phyloP scores from a whole-genome alignment of 1,284 basidiomycete genomes.

The Omphalotus olearius region DNA sequence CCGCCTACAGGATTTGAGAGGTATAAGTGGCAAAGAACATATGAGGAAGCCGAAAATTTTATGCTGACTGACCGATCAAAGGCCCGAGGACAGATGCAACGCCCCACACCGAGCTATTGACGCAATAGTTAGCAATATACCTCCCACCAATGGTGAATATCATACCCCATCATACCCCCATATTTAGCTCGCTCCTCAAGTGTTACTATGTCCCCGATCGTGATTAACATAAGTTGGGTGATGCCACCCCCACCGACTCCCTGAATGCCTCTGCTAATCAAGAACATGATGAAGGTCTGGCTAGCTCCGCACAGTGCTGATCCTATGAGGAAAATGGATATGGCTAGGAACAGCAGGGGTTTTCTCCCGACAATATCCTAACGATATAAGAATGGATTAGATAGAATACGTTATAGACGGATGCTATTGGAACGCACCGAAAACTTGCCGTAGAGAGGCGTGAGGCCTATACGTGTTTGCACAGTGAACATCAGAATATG shows the following conservation, averaged over 20 bases:
- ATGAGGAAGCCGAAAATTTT: background rate
- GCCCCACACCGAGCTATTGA: constrained; percentile 45
- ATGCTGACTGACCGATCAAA: constrained; percentile 58
- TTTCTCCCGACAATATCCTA: constrained; percentile 1
- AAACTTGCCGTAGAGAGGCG: constrained; percentile 10
- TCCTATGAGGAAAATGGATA: constrained; percentile 30
- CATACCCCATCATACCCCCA: constrained; percentile 21
- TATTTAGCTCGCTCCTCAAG: background rate
- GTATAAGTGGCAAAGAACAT: background rate
- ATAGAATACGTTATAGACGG: no score
- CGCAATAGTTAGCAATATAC: no score
- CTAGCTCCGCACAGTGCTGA: constrained; percentile 42
- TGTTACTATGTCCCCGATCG: constrained; percentile 26
- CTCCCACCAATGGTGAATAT: no score
- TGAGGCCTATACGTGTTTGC: background rate
- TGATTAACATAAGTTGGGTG: constrained; percentile 27
- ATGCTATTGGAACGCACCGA: background rate
- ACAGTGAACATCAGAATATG: background rate
- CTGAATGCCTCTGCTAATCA: constrained; percentile 21
- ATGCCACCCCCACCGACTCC: constrained; percentile 29
- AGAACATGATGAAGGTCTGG: constrained; percentile 37
- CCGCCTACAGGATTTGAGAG: constrained; percentile 19
- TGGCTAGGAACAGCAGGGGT: constrained; percentile 4
- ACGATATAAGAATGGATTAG: constrained; percentile 19
- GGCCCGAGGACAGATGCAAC: constrained; percentile 77